phyloP scores from a whole-genome alignment of 2,329 filamentous ascomycete species.

The Camillea tinctor region DNA sequence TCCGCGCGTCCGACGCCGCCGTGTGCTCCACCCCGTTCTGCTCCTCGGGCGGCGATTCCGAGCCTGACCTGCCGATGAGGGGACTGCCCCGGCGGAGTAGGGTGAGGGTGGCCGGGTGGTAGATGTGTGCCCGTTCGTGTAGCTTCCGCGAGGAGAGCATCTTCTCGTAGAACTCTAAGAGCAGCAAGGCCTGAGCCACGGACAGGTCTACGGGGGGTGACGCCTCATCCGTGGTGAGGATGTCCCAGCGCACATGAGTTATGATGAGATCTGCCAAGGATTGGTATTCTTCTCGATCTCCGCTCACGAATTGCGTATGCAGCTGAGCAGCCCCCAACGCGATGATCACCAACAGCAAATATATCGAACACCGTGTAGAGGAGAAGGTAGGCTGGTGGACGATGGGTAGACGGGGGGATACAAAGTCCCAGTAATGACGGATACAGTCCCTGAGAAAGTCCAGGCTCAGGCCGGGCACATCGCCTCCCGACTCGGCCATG shows the following conservation, averaged over 20 bases:
- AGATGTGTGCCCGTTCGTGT: slow-evolving; percentile 86
- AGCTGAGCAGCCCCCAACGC: slow-evolving; percentile 80
- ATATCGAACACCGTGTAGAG: slow-evolving; percentile 72
- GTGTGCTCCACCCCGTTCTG: slow-evolving; percentile 59
- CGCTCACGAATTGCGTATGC: slow-evolving; percentile 61
- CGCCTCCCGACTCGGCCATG: slow-evolving; percentile 40
- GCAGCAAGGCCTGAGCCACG: slow-evolving; percentile 80
- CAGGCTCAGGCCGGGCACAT: slow-evolving; percentile 58
- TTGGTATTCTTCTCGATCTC: slow-evolving; percentile 45
- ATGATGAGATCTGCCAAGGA: slow-evolving; percentile 60
- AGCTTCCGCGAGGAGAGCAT: slow-evolving; percentile 80
- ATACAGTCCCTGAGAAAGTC: slow-evolving; percentile 85
- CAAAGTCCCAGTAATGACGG: slow-evolving; percentile 82
- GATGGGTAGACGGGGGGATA: slow-evolving; percentile 83
- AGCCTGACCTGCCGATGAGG: slow-evolving; percentile 74
- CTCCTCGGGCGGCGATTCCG: slow-evolving; percentile 73
- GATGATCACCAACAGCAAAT: slow-evolving; percentile 78
- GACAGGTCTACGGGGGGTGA: slow-evolving; percentile 80
- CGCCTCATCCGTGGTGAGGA: slow-evolving; percentile 79
- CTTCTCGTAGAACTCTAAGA: slow-evolving; percentile 90
- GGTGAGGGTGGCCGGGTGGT: slow-evolving; percentile 82
- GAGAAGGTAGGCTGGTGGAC: slow-evolving; percentile 86
- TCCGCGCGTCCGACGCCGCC: slow-evolving; percentile 39
- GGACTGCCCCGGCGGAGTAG: slow-evolving; percentile 84
- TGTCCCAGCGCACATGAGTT: slow-evolving; percentile 74